These are phyloP conservation scores for Penicillium freii DNA, from an alignment of 2,329 filamentous ascomycete species.

Conservation along the genomic window DNA sequence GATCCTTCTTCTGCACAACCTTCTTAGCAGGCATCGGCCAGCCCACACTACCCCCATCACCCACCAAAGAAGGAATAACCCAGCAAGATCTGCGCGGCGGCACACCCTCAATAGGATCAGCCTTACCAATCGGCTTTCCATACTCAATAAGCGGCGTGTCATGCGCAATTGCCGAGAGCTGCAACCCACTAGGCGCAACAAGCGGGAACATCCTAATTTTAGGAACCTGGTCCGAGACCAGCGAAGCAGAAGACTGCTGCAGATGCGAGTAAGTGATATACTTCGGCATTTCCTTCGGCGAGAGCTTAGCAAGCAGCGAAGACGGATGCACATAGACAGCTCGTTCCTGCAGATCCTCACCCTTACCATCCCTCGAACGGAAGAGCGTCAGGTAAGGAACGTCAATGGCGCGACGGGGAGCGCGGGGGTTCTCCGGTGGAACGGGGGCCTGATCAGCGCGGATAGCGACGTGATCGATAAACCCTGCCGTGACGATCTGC, in stretches of 20 bases:
- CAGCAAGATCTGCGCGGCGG: constrained; percentile 68
- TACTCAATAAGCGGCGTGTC: constrained; percentile 81
- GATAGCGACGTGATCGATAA: constrained; percentile 91
- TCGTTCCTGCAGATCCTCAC: constrained; percentile 53
- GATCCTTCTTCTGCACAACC: constrained; percentile 73
- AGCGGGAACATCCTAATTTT: constrained; percentile 87
- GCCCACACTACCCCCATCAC: constrained; percentile 64
- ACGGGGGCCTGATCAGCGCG: constrained; percentile 80
- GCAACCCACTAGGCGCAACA: constrained; percentile 71
- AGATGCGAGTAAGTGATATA: constrained; percentile 87
- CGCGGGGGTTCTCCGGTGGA: constrained; percentile 64
- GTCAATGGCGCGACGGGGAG: constrained; percentile 82
- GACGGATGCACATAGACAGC: constrained; percentile 86
- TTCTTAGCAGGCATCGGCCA: constrained; percentile 87
- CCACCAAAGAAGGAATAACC: constrained; percentile 76
- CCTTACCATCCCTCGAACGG: constrained; percentile 55
- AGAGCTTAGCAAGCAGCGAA: constrained; percentile 71
- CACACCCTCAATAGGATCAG: constrained; percentile 51
- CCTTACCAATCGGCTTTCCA: constrained; percentile 88
- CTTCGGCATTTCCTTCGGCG: constrained; percentile 71
- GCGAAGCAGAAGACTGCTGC: constrained; percentile 62
- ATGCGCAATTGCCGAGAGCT: constrained; percentile 75
- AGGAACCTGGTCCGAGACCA: constrained; percentile 56
- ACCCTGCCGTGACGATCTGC: constrained; percentile 87
- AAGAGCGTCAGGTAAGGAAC: constrained; percentile 87